Conservation (phyloP, 2,329 filamentous ascomycete species). For the Phoma herbarum region DNA sequence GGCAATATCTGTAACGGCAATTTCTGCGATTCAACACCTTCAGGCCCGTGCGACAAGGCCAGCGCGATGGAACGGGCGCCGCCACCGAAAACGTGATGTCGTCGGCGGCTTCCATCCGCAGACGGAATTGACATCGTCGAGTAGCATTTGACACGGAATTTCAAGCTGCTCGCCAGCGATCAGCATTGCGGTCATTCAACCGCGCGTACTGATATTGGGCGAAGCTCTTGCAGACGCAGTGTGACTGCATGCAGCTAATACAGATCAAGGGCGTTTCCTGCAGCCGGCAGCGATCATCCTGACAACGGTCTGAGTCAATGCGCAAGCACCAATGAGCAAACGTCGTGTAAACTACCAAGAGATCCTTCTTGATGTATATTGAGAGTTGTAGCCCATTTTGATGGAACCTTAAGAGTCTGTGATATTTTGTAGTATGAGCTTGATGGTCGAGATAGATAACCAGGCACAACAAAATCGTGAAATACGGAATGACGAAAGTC, state of each 20-base stretch:
- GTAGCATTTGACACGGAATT: neutral
- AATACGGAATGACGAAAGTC: neutral
- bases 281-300: neutral
- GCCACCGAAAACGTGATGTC: neutral
- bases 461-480: neutral
- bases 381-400: neutral
- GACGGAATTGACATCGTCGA: neutral
- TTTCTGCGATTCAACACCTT: constrained; percentile 11
- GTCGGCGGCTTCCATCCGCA: neutral
- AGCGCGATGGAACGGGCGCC: neutral
- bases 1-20: constrained; percentile 39
- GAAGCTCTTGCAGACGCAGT: constrained; percentile 9
- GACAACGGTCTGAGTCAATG: neutral
- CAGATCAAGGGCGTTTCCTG: neutral
- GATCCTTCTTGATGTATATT: neutral
- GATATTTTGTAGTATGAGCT: neutral
- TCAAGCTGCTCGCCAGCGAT: neutral
- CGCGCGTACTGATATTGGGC: neutral
- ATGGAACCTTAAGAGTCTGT: neutral
- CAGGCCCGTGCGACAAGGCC: neutral
- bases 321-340: neutral
- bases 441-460: neutral
- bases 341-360: neutral
- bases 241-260: constrained; percentile 8
- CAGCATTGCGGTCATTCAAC: neutral